Conservation (phyloP, 495 filamentous ascomycete genomes). For the Tuber microsphaerosporum region DNA sequence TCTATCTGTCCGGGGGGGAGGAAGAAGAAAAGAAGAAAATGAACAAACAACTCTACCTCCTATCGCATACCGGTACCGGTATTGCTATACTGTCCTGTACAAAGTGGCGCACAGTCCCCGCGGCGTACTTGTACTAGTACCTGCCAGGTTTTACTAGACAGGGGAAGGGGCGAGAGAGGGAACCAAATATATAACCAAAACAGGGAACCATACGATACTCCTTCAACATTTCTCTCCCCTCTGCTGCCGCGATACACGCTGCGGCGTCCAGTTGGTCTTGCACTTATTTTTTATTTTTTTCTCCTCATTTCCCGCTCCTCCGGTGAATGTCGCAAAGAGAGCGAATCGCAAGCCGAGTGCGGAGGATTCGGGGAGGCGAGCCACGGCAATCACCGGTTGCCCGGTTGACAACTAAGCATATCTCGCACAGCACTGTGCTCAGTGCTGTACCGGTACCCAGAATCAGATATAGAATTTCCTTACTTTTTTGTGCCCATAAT, state of each 20-base stretch:
- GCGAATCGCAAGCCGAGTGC: neutral
- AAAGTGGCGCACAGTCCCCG: neutral
- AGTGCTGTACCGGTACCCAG: too few species aligned
- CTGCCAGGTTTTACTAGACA: neutral
- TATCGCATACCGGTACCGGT: neutral
- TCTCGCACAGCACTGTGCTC: neutral
- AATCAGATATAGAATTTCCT: too few species aligned
- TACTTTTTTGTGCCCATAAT: too few species aligned
- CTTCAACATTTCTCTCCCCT: neutral
- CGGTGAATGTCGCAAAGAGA: neutral
- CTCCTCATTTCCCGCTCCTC: neutral
- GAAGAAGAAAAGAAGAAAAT: neutral
- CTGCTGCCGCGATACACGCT: conserved; percentile 3
- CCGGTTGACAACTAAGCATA: neutral
- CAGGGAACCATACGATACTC: neutral
- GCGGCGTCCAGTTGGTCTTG: neutral
- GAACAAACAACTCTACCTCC: neutral
- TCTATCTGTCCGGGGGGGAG: neutral
- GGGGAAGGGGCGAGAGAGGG: neutral
- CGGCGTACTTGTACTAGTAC: too few species aligned
- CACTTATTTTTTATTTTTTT: neutral
- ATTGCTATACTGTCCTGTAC: neutral
- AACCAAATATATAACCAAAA: neutral
- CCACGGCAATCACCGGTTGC: neutral
- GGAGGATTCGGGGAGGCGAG: neutral